Base-by-base conservation (phyloP, 805 yeast genomes). In the Allodekkera sacchari region DNA sequence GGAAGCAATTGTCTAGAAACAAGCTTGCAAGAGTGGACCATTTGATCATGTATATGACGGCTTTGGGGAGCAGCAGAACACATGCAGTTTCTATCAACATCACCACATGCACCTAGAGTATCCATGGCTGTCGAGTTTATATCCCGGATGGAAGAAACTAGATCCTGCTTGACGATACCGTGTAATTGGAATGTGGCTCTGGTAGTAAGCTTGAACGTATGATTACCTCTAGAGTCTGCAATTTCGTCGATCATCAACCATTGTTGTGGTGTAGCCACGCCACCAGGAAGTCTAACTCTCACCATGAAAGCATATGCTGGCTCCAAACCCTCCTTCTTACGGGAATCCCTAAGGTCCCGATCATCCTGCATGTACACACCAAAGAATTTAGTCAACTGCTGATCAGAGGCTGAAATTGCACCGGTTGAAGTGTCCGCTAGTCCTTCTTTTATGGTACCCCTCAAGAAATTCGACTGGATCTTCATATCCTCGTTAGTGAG, bases 281-380 rank as follows among this genome's bases (percentile, higher is more conserved):
- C 95, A 48, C 96, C 96, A 27, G 97, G 96, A 47, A 89, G 67
- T 61, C 97, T 78, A 34, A 84, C 85, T 63, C 97, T 82, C 12
- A 87, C 88, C 97, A 89, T 89, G 61, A 89, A 89, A n/a, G 94
- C 71, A 57, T 83, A 89, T 31, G 94, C 94, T 12, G 97, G 97
- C 61, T 89, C 97, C 41, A 83, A 57, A 27, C 97, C 96, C 53
- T 83, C 84, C 29, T 83, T 74, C 62, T 88, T 89, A 53, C 96
- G 78, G 47, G 83, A 81, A 35, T 89, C 97, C 57, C 97, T 74
- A 37, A 89, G 67, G 59, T 89, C 97, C 65, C 97, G 83, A 56
- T 89, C 97, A 58, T 89, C 97, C 64, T 89, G 97, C 95, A 89
- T 85, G 58, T 89, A 89, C 45, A 87, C 85, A 62, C 97, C 97